Base-by-base conservation (phyloP, 495 filamentous ascomycete species). In the Lasiosphaeria ovina region DNA sequence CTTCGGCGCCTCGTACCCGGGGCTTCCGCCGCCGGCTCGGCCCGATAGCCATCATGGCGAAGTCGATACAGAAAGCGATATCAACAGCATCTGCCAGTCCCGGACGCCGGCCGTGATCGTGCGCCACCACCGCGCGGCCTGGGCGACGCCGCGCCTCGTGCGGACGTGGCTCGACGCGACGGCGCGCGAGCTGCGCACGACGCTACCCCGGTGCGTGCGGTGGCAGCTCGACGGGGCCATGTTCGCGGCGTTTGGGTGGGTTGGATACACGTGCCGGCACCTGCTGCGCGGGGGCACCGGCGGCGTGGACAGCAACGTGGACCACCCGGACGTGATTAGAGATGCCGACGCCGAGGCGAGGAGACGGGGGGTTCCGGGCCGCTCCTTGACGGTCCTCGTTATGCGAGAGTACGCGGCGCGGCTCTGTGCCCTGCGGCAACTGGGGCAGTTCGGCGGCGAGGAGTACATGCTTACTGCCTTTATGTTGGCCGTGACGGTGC, bases 391-490 rank as follows among this genome's bases (percentile, higher is more conserved):
- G 11, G 65, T 74, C 24, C 42, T 76, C 4, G 16, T 77, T 7
- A 66, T 70, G 64, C 65, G 64, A 8, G 70, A 76, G 58, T 77
- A 72, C 48, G 69, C 70, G 0, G 44, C 50, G 38, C 62, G 68
- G 38, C 47, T 77, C 38, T 59, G 52, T 3, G 64, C 66, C 48
- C 42, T 77, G 36, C 62, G 67, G 14, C 57, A 54, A 9, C 44
- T 62, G 60, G 73, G 73, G 7, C 62, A 60, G 50, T 56, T 58
- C 16, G 62, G 66, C n/a, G 38, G 64, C 24, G 74, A 77, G 65
- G 73, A 76, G 57, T 76, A 72, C 47, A 51, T 75, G 24, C 57
- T 73, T 2, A 77, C 73, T 3, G 72, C 73, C 9, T 76, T 77
- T 55, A 76, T 77, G 73, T 54, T 63, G 31, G 67, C 75, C 34